These are phyloP conservation scores for Candolleomyces eurysporus DNA, from an alignment of 768 basidiomycete species.

Conservation along the genomic window DNA sequence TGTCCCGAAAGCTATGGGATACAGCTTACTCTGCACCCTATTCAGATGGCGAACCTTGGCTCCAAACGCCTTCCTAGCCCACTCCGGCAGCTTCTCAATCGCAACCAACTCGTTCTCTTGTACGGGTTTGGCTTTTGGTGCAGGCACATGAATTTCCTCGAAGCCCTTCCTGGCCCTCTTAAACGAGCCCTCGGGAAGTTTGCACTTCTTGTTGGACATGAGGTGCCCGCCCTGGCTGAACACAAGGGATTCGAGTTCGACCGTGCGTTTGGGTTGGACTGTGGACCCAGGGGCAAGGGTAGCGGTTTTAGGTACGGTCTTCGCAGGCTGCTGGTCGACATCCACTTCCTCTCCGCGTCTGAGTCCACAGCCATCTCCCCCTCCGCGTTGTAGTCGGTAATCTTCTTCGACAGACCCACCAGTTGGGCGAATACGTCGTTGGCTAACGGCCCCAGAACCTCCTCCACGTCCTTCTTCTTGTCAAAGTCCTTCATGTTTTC, in stretches of 20 bases:
- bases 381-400: conserved; percentile 94
- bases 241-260: conserved; percentile 94
- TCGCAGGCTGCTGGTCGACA: conserved; percentile 57
- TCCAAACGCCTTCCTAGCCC: conserved; percentile 83
- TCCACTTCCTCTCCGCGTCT: too few species aligned
- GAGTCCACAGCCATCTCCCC: conserved; percentile 90
- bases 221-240: conserved; percentile 95
- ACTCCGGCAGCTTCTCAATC: conserved; percentile 70
- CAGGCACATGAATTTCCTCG: conserved; percentile 96
- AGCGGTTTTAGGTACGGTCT: conserved; percentile 71
- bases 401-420: conserved; percentile 85
- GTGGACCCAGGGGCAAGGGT: conserved; percentile 86
- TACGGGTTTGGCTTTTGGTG: conserved; percentile 75
- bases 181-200: conserved; percentile 96
- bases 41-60: conserved; percentile 72
- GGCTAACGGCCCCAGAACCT: conserved; percentile 60
- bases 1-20: conserved; percentile 88
- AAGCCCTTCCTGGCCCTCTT: conserved; percentile 95
- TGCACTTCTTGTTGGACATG: conserved; percentile 99
- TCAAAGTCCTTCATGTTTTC: conserved; percentile 93
- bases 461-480: conserved; percentile 90
- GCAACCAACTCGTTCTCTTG: conserved; percentile 69
- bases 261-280: conserved; percentile 77
- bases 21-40: conserved; percentile 90
- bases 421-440: conserved; percentile 82